Evolutionary conservation across 768 basidiomycete genomes (phyloP), one percentile per base, ranked within the genome.

Genomic region (Suillus discolor): DNA sequence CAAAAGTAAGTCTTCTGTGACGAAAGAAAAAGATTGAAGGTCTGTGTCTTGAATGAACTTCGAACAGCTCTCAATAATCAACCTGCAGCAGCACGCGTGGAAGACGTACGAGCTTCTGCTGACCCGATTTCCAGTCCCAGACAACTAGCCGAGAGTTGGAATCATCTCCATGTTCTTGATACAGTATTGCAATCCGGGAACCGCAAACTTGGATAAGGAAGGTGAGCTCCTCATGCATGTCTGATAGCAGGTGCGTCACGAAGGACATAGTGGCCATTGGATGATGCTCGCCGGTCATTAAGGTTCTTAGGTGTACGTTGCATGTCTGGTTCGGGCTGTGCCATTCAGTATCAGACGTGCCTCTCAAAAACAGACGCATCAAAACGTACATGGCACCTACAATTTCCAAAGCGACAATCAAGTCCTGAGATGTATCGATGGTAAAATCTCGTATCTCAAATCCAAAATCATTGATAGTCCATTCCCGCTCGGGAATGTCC

Each of bases 101-200:
- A 62, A 28, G 12, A 74, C 72, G 66, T n/a, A 79, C 79, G 23
- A 75, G 67, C 67, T 75, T 64, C 16, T 70, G 62, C 4, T 53
- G 54, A 20, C 78, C 78, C 42, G 65, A 77, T 61, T 69, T 71
- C 79, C 79, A 80, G 45, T 80, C 69, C 78, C 75, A 79, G 25
- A 80, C 62, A n/a, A 73, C 55, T 2, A 80, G 72, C 34, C 63
- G 67, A 16, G 41, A 28, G 47, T 54, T 55, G 2, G 61, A n/a
- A 11, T 47, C 51, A 51, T 64, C 66, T 6, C 34, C 23, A 38
- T 65, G 67, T 65, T 69, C 69, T n/a, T 53, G 54, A 60, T 69
- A 68, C 71, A 78, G 67, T 38, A 80, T n/a, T 4, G 69, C 79
- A 11, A 80, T 12, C 44, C 68, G 72, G 25, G 68, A 47, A 49